A percentile compares a stretch with the other conserved stretches of the same genome.
Conservation (phyloP, 306 rosid species). For the Malus sieversii region DNA sequence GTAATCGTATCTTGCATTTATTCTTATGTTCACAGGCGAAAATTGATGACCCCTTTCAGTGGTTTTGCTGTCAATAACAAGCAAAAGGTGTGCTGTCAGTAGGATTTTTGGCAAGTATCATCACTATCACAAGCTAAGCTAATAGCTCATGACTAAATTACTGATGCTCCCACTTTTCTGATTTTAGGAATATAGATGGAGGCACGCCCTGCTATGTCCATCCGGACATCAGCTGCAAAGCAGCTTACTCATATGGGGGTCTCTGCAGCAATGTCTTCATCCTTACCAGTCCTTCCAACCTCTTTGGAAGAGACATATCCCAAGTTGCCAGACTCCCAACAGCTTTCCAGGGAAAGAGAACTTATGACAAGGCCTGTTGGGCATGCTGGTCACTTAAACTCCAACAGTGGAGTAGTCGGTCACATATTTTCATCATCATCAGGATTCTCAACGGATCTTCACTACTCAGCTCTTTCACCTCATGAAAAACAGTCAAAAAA, state of each 20-base stretch:
- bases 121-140: constrained; percentile 9
- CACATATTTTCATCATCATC: constrained; percentile 82
- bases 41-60: constrained; percentile 46
- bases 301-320: constrained; percentile 60
- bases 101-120: constrained; percentile 36
- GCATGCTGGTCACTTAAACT: constrained; percentile 44
- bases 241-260: constrained; percentile 58
- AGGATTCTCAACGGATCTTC: constrained; percentile 75
- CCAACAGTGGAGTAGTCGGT: constrained; percentile 69
- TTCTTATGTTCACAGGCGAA: constrained; percentile 20
- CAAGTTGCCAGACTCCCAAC: constrained; percentile 63
- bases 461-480: constrained; percentile 65
- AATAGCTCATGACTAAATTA: constrained; percentile 15
- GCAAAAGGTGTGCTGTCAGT: constrained; percentile 14
- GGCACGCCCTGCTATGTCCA: constrained; percentile 60
- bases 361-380: constrained; percentile 38
- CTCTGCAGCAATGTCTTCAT: constrained; percentile 53
- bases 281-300: constrained; percentile 50
- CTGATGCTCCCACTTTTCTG: constrained; percentile 24
- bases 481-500: constrained; percentile 48
- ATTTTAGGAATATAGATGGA: constrained; percentile 55
- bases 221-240: constrained; percentile 56
- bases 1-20: constrained; percentile 11
- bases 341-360: constrained; percentile 48
- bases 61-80: constrained; percentile 30